Percentiles rank a stretch among this genome's conserved stretches.
Conservation (phyloP, 148 eudicot species). For the Oxyria digyna region DNA sequence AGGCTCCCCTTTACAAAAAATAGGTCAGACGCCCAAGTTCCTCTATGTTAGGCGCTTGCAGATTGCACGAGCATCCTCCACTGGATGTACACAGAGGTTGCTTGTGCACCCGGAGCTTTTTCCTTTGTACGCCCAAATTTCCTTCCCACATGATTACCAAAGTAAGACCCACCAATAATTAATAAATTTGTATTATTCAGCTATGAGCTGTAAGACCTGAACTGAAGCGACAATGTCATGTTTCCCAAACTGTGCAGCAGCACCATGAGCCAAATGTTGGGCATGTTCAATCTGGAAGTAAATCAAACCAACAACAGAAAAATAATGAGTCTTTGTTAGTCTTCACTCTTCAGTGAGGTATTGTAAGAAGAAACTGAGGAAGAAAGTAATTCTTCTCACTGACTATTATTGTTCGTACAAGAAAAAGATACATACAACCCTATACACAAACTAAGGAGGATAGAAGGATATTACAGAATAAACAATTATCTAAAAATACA, state of each 20-base stretch:
- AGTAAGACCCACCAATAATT: not conserved
- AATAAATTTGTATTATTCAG: not conserved
- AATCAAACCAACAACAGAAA: conserved; percentile 1
- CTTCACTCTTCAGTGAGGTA: not conserved
- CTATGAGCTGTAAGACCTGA: conserved; percentile 39
- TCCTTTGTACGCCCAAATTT: not conserved
- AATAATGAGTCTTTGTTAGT: not conserved
- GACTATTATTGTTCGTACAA: too few relatives aligned
- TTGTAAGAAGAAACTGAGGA: too few relatives aligned
- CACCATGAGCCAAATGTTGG: conserved; percentile 78
- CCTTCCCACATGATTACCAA: not conserved
- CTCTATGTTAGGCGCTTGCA: not conserved
- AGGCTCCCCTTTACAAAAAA: not conserved
- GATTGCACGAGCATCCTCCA: not conserved
- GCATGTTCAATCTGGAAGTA: conserved; percentile 92
- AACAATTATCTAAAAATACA: too few relatives aligned
- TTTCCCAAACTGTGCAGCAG: conserved; percentile 59
- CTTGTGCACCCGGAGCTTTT: not conserved
- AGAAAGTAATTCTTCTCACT: too few relatives aligned
- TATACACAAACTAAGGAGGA: too few relatives aligned
- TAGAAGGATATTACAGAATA: too few relatives aligned
- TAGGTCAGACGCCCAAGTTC: not conserved
- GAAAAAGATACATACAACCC: too few relatives aligned
- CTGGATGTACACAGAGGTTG: not conserved
- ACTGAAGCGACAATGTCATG: conserved; percentile 74